A percentile compares a stretch with the other conserved stretches of the same genome.
Conservation (phyloP, 768 basidiomycete species). For the Porphyrellus cyaneotinctus region DNA sequence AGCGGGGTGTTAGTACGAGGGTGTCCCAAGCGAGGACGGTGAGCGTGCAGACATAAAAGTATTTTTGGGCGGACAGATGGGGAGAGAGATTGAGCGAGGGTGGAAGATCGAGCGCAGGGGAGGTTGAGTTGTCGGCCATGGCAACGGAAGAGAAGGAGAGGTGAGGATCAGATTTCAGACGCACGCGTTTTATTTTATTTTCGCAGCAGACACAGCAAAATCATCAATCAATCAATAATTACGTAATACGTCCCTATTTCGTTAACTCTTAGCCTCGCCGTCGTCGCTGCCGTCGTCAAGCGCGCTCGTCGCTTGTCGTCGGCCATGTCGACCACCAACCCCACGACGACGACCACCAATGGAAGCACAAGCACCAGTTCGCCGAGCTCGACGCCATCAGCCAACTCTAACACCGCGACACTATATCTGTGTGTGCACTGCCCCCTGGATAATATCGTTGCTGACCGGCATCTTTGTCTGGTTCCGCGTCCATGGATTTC, state of each 20-base stretch:
- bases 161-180: neutral
- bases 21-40: slow-evolving; percentile 90
- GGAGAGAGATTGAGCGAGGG: slow-evolving; percentile 68
- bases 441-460: slow-evolving; percentile 1
- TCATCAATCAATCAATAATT: slow-evolving; percentile 22
- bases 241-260: slow-evolving; percentile 12
- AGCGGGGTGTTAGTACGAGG: slow-evolving; percentile 75
- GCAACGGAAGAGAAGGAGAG: neutral
- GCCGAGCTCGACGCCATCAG: slow-evolving; percentile 1
- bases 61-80: slow-evolving; percentile 82
- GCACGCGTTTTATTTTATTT: slow-evolving; percentile 5
- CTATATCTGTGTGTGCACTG: slow-evolving; percentile 30
- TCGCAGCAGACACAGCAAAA: slow-evolving; percentile 15
- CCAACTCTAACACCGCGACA: slow-evolving; percentile 17
- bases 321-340: slow-evolving; percentile 14
- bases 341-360: neutral
- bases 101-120: slow-evolving; percentile 39
- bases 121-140: slow-evolving; percentile 19
- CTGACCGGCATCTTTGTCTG: neutral
- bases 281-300: slow-evolving; percentile 1
- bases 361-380: neutral
- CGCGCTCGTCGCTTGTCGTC: neutral
- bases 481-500: slow-evolving; percentile 11
- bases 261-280: neutral
- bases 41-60: slow-evolving; percentile 85